A percentile compares a stretch with the other conserved stretches of the same genome.
phyloP scores from a whole-genome alignment of 345 rosid species.

The Citrus glauca region DNA sequence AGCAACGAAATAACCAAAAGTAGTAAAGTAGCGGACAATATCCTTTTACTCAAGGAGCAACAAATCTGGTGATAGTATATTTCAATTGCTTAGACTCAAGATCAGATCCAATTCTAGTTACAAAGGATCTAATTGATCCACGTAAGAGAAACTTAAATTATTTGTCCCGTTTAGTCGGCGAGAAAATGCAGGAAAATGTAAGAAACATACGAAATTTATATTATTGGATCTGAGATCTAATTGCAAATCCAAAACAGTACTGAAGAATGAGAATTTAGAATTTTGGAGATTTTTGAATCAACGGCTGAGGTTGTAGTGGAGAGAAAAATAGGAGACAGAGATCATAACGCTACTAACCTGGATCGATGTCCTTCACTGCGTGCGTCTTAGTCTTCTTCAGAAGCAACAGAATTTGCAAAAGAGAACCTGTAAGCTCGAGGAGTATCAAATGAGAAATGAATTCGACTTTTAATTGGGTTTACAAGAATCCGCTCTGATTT shows the following conservation, averaged over 20 bases:
- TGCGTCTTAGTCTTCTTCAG: background rate
- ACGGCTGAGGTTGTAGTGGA: background rate
- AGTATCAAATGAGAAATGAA: too few species aligned
- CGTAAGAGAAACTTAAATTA: background rate
- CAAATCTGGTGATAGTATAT: background rate
- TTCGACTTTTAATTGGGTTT: background rate
- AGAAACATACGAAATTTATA: background rate
- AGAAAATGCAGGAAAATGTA: background rate
- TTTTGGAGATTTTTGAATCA: background rate
- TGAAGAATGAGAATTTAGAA: background rate
- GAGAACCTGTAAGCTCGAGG: too few species aligned
- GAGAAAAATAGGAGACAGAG: background rate
- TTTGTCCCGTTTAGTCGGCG: background rate
- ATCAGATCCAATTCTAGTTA: background rate
- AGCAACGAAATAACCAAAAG: background rate
- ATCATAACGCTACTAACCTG: background rate
- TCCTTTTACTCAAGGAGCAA: too few species aligned
- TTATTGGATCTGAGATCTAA: conserved; percentile 4
- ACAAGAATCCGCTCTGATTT: background rate
- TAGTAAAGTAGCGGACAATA: background rate
- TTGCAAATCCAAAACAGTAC: background rate
- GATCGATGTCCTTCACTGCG: background rate
- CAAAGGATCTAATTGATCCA: background rate
- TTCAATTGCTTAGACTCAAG: background rate
- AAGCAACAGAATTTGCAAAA: background rate